phyloP scores from a whole-genome alignment of 2,329 filamentous ascomycete species.

The Fusarium sp. region DNA sequence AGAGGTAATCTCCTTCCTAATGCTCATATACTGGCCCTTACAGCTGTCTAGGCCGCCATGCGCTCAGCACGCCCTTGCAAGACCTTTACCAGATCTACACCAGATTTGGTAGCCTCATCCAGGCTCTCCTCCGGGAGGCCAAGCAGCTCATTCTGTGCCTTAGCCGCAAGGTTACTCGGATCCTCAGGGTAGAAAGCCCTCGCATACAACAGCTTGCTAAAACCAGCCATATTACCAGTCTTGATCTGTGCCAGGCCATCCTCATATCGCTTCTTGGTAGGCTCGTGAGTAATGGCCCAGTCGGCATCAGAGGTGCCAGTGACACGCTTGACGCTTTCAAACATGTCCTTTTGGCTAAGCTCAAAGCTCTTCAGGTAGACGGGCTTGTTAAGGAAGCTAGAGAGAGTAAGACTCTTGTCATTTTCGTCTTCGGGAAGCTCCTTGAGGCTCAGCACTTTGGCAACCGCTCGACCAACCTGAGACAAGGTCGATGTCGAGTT shows the following conservation, averaged over 20 bases:
- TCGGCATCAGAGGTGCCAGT: conserved; percentile 69
- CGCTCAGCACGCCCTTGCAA: conserved; percentile 30
- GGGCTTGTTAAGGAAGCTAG: conserved; percentile 59
- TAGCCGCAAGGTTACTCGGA: conserved; percentile 55
- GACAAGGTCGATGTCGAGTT: conserved; percentile 61
- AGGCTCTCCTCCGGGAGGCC: conserved; percentile 68
- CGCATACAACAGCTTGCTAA: conserved; percentile 66
- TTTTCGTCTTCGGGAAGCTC: conserved; percentile 57
- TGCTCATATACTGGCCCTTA: background rate
- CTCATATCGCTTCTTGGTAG: conserved; percentile 61
- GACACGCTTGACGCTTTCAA: conserved; percentile 71
- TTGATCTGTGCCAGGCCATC: conserved; percentile 62
- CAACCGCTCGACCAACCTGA: conserved; percentile 69
- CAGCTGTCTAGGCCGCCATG: conserved; percentile 28
- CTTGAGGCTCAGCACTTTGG: conserved; percentile 63
- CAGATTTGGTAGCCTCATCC: conserved; percentile 66
- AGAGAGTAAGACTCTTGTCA: conserved; percentile 54
- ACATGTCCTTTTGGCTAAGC: conserved; percentile 74
- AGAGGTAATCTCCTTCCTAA: too few relatives aligned
- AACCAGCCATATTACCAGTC: conserved; percentile 59
- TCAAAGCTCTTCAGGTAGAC: conserved; percentile 70
- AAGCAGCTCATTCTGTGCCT: conserved; percentile 64
- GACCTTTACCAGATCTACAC: conserved; percentile 59
- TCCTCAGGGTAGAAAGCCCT: conserved; percentile 62
- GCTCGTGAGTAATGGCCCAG: conserved; percentile 69